Percentiles rank a stretch among this genome's conserved stretches.
These are phyloP conservation scores for Puccinia horiana DNA, from an alignment of 1,284 basidiomycete species.

Conservation along the genomic window DNA sequence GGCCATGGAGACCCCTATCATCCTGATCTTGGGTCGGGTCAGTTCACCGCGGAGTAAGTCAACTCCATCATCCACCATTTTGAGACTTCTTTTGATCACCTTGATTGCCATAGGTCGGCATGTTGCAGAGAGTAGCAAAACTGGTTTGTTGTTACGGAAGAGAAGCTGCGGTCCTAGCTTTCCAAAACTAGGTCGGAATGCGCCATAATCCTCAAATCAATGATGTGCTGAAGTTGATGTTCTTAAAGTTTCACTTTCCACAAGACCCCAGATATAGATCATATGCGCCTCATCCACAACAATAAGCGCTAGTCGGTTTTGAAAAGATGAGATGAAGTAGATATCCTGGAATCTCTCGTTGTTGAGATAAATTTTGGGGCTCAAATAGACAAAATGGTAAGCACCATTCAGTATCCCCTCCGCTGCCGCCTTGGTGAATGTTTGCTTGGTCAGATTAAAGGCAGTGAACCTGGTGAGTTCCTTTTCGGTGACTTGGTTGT, in stretches of 20 bases:
- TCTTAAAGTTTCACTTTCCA: not conserved
- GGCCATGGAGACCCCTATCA: not conserved
- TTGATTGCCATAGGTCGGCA: not conserved
- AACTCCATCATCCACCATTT: too few species aligned
- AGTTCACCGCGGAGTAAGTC: too few species aligned
- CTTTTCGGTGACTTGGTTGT: not conserved
- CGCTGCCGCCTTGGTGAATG: not conserved
- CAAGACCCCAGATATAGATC: slow-evolving; percentile 21
- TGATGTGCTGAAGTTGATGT: not conserved
- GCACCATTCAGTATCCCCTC: not conserved
- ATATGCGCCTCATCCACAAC: slow-evolving; percentile 10
- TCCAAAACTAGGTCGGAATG: not conserved
- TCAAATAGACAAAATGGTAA: slow-evolving; percentile 3
- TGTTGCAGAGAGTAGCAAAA: not conserved
- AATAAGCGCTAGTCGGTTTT: not conserved
- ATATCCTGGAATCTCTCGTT: not conserved
- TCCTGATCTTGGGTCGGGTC: too few species aligned
- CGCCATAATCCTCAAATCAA: not conserved
- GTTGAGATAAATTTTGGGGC: slow-evolving; percentile 14
- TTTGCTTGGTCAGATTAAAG: not conserved
- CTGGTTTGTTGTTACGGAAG: too few species aligned
- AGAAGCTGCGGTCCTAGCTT: slow-evolving; percentile 13
- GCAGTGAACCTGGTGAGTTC: not conserved
- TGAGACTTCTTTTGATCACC: too few species aligned
- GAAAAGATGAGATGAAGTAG: not conserved